Evolutionary conservation across 179 eudicot genomes (phyloP).

Genomic region (Beta corolliflora): DNA sequence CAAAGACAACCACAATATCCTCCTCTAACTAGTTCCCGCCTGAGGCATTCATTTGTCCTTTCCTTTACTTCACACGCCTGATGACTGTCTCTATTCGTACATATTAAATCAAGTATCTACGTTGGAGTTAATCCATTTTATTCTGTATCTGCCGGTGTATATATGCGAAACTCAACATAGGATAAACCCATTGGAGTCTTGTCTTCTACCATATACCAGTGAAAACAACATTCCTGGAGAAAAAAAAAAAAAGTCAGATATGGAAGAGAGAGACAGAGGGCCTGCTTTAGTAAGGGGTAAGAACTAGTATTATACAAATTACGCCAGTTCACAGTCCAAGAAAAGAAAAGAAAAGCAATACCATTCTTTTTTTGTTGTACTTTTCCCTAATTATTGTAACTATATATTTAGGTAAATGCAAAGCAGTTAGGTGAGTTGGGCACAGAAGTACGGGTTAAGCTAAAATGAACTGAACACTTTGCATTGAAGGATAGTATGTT

Average conservation of each 20-base stretch:
- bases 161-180: constrained; percentile 87
- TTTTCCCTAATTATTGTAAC: neutral
- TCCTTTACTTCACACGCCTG: neutral
- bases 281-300: neutral
- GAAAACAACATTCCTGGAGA: constrained; percentile 72
- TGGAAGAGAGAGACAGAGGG: constrained; percentile 4
- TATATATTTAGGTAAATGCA: neutral
- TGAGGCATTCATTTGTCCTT: neutral
- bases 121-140: constrained; percentile 52
- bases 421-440: neutral
- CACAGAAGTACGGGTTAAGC: neutral
- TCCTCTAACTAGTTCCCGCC: neutral
- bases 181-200: constrained; percentile 69
- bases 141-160: constrained; percentile 83
- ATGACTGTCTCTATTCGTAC: constrained; percentile 8
- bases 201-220: constrained; percentile 91
- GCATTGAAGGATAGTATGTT: neutral
- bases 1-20: neutral
- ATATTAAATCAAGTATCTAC: constrained; percentile 12
- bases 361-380: neutral
- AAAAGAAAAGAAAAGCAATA: neutral
- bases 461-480: neutral
- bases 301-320: neutral
- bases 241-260: constrained; percentile 7
- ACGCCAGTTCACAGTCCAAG: neutral